These are phyloP conservation scores for Boletus calvinii DNA, from an alignment of 1,284 basidiomycete species.

Conservation along the genomic window DNA sequence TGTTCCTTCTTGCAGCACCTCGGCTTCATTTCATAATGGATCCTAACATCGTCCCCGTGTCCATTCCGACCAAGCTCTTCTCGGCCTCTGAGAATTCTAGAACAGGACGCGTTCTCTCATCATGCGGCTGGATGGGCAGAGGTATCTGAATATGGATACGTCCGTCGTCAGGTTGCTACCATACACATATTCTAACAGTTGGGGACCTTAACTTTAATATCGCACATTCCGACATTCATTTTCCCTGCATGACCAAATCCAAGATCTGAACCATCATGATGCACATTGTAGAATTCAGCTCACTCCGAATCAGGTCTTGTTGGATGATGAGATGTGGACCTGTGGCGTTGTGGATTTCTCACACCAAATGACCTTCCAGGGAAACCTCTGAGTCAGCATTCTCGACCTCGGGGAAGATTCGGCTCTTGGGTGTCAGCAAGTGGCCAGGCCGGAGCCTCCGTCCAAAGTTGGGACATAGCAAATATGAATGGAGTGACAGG, in stretches of 20 bases:
- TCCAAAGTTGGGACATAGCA: neutral
- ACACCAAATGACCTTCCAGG: conserved; percentile 4
- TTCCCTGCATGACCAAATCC: neutral
- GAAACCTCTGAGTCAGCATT: conserved; percentile 13
- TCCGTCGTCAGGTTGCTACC: conserved; percentile 6
- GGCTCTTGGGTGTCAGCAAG: conserved; percentile 4
- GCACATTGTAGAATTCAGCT: neutral
- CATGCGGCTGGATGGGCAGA: conserved; percentile 14
- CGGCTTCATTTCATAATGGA: conserved; percentile 5
- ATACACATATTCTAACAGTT: neutral
- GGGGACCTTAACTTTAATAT: conserved; percentile 11
- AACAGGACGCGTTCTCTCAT: conserved; percentile 5
- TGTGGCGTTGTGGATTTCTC: conserved; percentile 25
- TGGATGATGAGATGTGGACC: conserved; percentile 4
- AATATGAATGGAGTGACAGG: neutral
- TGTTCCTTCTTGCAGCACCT: conserved; percentile 1
- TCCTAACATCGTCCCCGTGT: conserved; percentile 13
- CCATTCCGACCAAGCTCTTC: conserved; percentile 8
- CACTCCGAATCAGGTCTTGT: neutral
- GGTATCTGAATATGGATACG: conserved; percentile 21
- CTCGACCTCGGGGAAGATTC: neutral
- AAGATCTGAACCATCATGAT: neutral
- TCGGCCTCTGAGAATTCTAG: conserved; percentile 7
- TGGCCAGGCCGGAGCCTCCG: neutral
- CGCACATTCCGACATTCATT: neutral